Conservation (phyloP, 768 basidiomycete genomes). For the Scleroderma bovista region DNA sequence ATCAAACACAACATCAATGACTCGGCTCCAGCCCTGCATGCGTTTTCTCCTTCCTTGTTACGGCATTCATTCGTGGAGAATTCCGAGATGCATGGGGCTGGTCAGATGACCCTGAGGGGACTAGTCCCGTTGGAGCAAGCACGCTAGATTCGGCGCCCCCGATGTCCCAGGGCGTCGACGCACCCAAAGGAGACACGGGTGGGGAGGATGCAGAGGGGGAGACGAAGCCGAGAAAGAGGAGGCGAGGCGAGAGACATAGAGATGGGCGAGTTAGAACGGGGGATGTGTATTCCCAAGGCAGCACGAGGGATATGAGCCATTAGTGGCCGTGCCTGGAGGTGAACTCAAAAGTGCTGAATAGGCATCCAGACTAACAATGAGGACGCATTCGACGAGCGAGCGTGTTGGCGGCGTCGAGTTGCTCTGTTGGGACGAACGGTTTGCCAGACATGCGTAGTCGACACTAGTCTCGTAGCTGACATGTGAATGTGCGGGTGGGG, state of each 20-base stretch:
- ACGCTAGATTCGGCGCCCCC: background rate
- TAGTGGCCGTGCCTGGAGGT: background rate
- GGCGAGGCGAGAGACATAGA: constrained; percentile 13
- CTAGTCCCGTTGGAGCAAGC: background rate
- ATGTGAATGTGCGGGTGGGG: background rate
- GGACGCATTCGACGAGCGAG: no score
- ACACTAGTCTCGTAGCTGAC: no score
- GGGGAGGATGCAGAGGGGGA: constrained; percentile 9
- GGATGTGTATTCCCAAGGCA: background rate
- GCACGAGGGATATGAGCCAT: background rate
- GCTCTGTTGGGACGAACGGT: no score
- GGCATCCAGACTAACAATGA: no score
- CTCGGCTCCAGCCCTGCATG: constrained; percentile 57
- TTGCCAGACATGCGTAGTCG: constrained; percentile 1
- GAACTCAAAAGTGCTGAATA: background rate
- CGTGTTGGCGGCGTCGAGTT: no score
- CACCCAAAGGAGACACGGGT: constrained; percentile 11
- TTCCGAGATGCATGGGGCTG: constrained; percentile 65
- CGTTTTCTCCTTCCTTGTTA: constrained; percentile 60
- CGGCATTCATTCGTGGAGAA: constrained; percentile 62
- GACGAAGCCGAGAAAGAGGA: constrained; percentile 14
- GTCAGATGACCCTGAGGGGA: constrained; percentile 48
- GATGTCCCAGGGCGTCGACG: constrained; percentile 3
- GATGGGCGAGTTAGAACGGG: constrained; percentile 4
- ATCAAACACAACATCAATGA: background rate